These are phyloP conservation scores for Sergeia podlipaevii DNA, from an alignment of 208 protist genomes.

Conservation along the genomic window DNA sequence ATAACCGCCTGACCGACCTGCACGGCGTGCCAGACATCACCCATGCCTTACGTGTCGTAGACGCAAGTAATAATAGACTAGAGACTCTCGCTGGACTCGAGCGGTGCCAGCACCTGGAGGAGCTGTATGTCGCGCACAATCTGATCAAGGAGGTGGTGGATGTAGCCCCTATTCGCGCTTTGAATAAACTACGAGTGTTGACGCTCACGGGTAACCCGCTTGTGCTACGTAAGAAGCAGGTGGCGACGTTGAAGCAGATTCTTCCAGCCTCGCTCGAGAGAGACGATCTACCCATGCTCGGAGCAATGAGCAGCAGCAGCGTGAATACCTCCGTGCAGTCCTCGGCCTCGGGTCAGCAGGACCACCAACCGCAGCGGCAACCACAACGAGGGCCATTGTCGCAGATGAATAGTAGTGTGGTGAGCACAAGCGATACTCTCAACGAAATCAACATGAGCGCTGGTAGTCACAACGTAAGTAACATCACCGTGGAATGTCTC, in stretches of 20 bases:
- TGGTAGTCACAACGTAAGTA: too few relatives aligned
- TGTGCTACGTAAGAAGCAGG: constrained; percentile 29
- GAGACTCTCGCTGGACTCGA: constrained; percentile 45
- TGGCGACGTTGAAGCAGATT: constrained; percentile 27
- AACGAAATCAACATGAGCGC: too few relatives aligned
- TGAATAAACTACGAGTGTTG: constrained; percentile 26
- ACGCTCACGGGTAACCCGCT: constrained; percentile 62
- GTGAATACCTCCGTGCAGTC: constrained; percentile 13
- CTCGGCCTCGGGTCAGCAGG: too few relatives aligned
- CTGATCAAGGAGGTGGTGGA: constrained; percentile 44
- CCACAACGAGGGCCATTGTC: too few relatives aligned
- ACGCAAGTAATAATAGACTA: constrained; percentile 57
- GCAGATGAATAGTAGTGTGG: too few relatives aligned
- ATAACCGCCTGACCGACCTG: constrained; percentile 62
- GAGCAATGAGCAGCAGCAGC: constrained; percentile 21
- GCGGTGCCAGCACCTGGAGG: constrained; percentile 36
- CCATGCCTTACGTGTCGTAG: constrained; percentile 42
- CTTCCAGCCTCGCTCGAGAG: constrained; percentile 30
- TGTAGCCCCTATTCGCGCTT: constrained; percentile 24
- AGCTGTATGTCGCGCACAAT: constrained; percentile 55
- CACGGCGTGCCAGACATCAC: constrained; percentile 37
- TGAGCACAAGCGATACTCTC: too few relatives aligned
- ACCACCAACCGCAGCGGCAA: too few relatives aligned
- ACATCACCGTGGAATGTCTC: too few relatives aligned
- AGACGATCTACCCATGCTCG: constrained; percentile 32